Conservation (phyloP, 192 early-diverging fungal genomes). For the Coemansia sp. region DNA sequence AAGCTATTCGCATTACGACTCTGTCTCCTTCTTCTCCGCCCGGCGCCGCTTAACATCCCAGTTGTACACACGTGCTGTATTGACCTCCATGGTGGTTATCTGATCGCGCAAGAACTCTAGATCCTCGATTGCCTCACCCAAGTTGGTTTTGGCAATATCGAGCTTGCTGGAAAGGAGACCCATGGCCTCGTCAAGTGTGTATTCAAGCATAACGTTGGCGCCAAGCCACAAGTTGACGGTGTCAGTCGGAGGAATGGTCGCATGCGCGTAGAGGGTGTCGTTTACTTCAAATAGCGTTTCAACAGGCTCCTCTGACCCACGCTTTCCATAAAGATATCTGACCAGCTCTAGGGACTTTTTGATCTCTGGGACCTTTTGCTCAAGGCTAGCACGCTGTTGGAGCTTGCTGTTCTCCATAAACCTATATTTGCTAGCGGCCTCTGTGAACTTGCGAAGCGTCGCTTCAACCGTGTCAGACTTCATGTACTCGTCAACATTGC, state of each 20-base stretch:
- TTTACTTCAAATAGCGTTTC: slow-evolving; percentile 89
- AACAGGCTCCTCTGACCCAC: slow-evolving; percentile 66
- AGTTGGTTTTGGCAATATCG: slow-evolving; percentile 64
- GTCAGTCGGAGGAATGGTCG: slow-evolving; percentile 71
- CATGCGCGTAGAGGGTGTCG: slow-evolving; percentile 89
- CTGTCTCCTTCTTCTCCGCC: slow-evolving; percentile 12
- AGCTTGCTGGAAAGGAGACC: slow-evolving; percentile 77
- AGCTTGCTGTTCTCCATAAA: slow-evolving; percentile 94
- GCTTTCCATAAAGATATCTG: slow-evolving; percentile 66
- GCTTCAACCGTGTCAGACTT: slow-evolving; percentile 72
- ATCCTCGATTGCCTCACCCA: slow-evolving; percentile 83
- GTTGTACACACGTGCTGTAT: slow-evolving; percentile 95
- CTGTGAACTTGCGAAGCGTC: slow-evolving; percentile 89
- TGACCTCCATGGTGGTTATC: slow-evolving; percentile 99
- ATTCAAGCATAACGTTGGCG: slow-evolving; percentile 98
- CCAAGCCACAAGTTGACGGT: slow-evolving; percentile 95
- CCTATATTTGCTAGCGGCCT: slow-evolving; percentile 94
- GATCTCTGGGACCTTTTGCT: slow-evolving; percentile 95
- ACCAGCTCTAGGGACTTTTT: slow-evolving; percentile 90
- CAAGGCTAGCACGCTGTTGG: slow-evolving; percentile 78
- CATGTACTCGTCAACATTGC: slow-evolving; percentile 87
- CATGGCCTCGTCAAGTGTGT: slow-evolving; percentile 82
- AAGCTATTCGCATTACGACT: background rate
- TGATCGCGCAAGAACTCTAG: slow-evolving; percentile 92
- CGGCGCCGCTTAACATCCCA: slow-evolving; percentile 92